phyloP scores from a whole-genome alignment of 2,329 filamentous ascomycete species.

The Trichoderma simmonsii region DNA sequence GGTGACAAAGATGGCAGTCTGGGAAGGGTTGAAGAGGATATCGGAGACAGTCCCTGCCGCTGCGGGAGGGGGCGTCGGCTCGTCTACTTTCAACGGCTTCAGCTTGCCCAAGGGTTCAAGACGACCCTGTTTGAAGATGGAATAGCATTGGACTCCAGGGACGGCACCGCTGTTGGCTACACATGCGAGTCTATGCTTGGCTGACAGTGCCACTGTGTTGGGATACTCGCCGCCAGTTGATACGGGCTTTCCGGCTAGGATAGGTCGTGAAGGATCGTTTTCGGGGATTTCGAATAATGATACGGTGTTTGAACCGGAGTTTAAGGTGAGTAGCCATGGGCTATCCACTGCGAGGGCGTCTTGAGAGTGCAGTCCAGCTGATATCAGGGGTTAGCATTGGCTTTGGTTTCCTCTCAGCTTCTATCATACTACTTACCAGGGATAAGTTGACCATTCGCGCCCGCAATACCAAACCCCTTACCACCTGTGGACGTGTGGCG shows the following conservation, averaged over 20 bases:
- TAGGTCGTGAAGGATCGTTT: background rate
- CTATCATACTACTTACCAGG: background rate
- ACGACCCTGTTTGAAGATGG: background rate
- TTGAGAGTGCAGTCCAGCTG: background rate
- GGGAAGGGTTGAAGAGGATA: background rate
- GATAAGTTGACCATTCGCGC: background rate
- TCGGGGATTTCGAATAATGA: background rate
- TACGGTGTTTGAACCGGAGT: background rate
- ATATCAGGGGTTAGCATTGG: background rate
- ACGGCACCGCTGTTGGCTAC: background rate
- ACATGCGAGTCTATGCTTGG: background rate
- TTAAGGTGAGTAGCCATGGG: background rate
- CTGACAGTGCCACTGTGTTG: background rate
- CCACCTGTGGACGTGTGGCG: background rate
- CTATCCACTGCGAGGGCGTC: background rate
- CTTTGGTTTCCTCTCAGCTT: background rate
- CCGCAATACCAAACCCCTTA: background rate
- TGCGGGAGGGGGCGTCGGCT: background rate
- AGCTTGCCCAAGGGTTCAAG: background rate
- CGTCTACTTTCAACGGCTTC: background rate
- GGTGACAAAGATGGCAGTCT: background rate
- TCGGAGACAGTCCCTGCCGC: background rate
- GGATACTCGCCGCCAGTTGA: background rate
- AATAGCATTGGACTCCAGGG: background rate
- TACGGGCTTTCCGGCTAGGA: background rate